Conservation (phyloP, 371 early-diverging fungal genomes). For the Funneliformis caledonium region DNA sequence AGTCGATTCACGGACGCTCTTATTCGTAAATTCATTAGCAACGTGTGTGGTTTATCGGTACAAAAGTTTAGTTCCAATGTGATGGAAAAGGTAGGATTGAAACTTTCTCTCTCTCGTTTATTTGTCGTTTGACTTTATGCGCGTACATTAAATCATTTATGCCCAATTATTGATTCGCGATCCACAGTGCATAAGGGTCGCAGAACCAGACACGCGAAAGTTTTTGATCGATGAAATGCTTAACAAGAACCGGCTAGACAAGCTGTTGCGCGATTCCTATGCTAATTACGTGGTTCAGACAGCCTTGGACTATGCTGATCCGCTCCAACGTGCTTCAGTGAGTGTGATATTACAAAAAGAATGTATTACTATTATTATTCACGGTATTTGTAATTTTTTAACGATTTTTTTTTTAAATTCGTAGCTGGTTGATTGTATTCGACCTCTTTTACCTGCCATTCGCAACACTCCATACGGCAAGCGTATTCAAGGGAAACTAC, state of each 20-base stretch:
- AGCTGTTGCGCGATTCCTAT: constrained; percentile 82
- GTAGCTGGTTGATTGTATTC: constrained; percentile 76
- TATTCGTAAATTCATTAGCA: constrained; percentile 75
- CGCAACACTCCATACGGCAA: constrained; percentile 89
- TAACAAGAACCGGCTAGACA: constrained; percentile 67
- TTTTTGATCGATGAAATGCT: constrained; percentile 76
- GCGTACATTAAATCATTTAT: background rate
- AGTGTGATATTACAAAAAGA: background rate
- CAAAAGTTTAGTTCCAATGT: constrained; percentile 95
- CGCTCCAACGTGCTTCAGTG: constrained; percentile 71
- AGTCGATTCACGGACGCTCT: constrained; percentile 68
- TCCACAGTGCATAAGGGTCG: constrained; percentile 76
- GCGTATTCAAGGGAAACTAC: constrained; percentile 82
- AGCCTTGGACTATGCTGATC: constrained; percentile 85
- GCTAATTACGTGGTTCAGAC: constrained; percentile 95
- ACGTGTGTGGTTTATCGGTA: constrained; percentile 77
- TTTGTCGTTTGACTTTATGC: no score
- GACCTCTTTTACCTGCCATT: constrained; percentile 77
- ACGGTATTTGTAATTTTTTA: background rate
- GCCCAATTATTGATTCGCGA: background rate
- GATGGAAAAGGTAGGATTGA: constrained; percentile 75
- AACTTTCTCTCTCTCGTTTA: no score
- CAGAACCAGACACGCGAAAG: constrained; percentile 70
- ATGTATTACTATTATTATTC: background rate
- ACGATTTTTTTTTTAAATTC: background rate